phyloP scores from a whole-genome alignment of 768 basidiomycete species.

The Pulveroboletus ravenelii region DNA sequence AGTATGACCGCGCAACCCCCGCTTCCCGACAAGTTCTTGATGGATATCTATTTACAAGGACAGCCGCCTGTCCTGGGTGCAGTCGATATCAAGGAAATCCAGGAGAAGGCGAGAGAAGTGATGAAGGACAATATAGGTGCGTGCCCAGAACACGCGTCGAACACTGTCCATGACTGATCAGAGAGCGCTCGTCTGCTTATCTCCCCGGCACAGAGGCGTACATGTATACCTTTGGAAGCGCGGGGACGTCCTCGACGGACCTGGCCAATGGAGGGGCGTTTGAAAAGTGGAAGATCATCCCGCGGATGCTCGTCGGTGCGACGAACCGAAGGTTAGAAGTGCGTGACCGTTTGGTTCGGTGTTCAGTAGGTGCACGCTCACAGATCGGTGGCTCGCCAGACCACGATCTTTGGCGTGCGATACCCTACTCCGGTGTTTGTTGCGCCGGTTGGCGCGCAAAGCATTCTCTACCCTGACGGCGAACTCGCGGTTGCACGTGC shows the following conservation, averaged over 20 bases:
- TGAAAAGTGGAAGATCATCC: slow-evolving; percentile 69
- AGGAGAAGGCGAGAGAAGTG: slow-evolving; percentile 59
- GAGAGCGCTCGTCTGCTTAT: background rate
- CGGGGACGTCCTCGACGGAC: slow-evolving; percentile 67
- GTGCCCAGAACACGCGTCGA: slow-evolving; percentile 8
- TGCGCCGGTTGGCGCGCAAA: slow-evolving; percentile 74
- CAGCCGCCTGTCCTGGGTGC: slow-evolving; percentile 44
- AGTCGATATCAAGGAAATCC: slow-evolving; percentile 56
- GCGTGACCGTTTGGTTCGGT: slow-evolving; percentile 4
- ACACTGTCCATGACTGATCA: background rate
- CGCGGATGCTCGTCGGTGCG: slow-evolving; percentile 67
- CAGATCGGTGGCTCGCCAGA: slow-evolving; percentile 35
- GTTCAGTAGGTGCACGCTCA: background rate
- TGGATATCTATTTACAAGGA: slow-evolving; percentile 15
- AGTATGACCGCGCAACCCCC: slow-evolving; percentile 18
- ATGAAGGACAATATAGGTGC: slow-evolving; percentile 54
- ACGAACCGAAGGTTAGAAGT: slow-evolving; percentile 59
- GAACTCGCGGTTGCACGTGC: slow-evolving; percentile 70
- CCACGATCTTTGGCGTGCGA: slow-evolving; percentile 65
- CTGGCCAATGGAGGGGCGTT: slow-evolving; percentile 61
- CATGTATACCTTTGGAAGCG: slow-evolving; percentile 73
- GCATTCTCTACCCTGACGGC: slow-evolving; percentile 60
- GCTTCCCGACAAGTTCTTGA: slow-evolving; percentile 19
- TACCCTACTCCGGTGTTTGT: slow-evolving; percentile 59
- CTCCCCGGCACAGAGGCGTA: slow-evolving; percentile 48